Conservation (phyloP, 2,329 filamentous ascomycete genomes). For the Macrophomina pseudophaseolina region DNA sequence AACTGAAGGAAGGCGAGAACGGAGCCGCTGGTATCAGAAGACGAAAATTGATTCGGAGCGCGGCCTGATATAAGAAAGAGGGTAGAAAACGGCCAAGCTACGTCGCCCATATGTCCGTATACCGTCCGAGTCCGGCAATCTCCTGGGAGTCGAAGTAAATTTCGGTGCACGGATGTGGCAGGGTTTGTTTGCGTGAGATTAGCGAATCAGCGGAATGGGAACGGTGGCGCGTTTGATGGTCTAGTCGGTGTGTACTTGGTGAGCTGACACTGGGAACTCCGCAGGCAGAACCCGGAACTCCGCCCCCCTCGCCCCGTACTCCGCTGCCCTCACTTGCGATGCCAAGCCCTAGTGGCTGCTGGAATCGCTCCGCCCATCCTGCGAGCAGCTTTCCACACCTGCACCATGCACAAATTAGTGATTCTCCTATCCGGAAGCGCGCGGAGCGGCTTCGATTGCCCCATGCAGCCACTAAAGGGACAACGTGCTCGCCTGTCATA, state of each 20-base stretch:
- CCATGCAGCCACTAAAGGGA: not conserved
- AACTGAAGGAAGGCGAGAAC: not conserved
- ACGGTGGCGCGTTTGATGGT: not conserved
- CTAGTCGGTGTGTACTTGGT: not conserved
- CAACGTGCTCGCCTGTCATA: not conserved
- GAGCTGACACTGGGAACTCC: too few relatives aligned
- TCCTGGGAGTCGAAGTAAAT: not conserved
- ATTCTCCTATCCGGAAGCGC: not conserved
- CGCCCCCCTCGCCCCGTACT: not conserved
- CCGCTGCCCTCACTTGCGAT: not conserved
- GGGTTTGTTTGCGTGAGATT: not conserved
- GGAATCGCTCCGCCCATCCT: too few relatives aligned
- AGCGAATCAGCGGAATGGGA: too few relatives aligned
- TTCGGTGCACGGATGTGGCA: not conserved
- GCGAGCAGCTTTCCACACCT: too few relatives aligned
- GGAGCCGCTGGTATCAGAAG: not conserved
- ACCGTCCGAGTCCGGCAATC: not conserved
- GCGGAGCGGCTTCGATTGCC: not conserved
- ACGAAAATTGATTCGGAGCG: too few relatives aligned
- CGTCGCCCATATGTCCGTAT: too few relatives aligned
- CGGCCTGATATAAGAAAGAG: not conserved
- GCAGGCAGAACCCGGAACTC: too few relatives aligned
- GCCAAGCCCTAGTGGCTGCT: constrained; percentile 1
- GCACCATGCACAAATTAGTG: too few relatives aligned
- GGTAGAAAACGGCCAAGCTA: not conserved